Conservation (phyloP, 352 stramenopile species). For the Phytophthora sp. region DNA sequence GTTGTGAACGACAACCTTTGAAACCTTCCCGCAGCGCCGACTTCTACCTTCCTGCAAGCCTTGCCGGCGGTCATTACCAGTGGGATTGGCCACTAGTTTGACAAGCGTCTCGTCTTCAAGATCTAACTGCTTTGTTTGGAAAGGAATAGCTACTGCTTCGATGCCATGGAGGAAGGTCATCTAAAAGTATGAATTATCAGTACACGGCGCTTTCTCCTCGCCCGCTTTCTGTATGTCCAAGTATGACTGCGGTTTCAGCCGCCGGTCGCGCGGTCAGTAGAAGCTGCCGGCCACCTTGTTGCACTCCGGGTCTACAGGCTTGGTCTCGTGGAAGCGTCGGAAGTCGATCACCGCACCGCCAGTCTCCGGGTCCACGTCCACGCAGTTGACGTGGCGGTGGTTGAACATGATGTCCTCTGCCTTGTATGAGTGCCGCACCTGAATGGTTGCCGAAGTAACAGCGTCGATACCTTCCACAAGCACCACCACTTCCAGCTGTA, state of each 20-base stretch:
- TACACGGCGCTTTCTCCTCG: conserved; percentile 12
- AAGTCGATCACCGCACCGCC: conserved; percentile 90
- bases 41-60: too few species aligned
- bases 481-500: conserved; percentile 96
- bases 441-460: conserved; percentile 93
- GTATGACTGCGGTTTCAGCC: not conserved
- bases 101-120: too few species aligned
- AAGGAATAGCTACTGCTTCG: not conserved
- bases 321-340: conserved; percentile 87
- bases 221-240: not conserved
- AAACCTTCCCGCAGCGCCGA: too few species aligned
- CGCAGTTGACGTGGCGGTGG: conserved; percentile 93
- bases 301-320: conserved; percentile 55
- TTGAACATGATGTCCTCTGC: conserved; percentile 93
- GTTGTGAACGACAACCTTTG: too few species aligned
- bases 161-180: not conserved
- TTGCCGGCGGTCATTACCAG: too few species aligned
- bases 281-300: conserved; percentile 64
- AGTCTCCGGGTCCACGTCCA: conserved; percentile 76
- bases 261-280: conserved; percentile 36
- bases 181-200: conserved; percentile 28
- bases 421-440: conserved; percentile 97
- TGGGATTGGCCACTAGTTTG: too few species aligned
- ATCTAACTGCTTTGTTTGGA: too few species aligned
- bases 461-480: conserved; percentile 96